Evolutionary conservation across 2,329 filamentous ascomycete genomes (phyloP).

Genomic region (Apiospora marii): DNA sequence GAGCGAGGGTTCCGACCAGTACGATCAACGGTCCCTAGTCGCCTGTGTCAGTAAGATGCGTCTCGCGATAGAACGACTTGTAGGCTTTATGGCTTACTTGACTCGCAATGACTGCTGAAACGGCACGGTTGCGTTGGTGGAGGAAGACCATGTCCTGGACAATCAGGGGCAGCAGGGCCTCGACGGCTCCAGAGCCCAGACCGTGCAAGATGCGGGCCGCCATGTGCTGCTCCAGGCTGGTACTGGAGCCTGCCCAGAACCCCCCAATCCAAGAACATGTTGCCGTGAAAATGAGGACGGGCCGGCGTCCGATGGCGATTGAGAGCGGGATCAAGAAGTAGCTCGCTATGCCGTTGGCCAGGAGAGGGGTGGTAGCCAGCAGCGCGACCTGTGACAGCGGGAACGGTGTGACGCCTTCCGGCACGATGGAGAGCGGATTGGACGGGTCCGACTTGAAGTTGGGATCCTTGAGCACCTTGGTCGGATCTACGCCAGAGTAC

Average conservation of each 20-base stretch:
- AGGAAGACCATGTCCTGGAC: constrained; percentile 50
- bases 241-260: constrained; percentile 46
- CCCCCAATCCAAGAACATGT: constrained; percentile 46
- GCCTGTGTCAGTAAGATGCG: not conserved
- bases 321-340: constrained; percentile 50
- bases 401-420: constrained; percentile 38
- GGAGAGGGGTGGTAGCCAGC: constrained; percentile 45
- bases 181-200: constrained; percentile 45
- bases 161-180: constrained; percentile 47
- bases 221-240: constrained; percentile 41
- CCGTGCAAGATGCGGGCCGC: constrained; percentile 45
- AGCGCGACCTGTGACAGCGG: constrained; percentile 42
- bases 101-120: constrained; percentile 42
- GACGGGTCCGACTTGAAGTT: constrained; percentile 37
- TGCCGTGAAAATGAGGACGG: constrained; percentile 44
- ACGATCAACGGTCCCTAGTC: constrained; percentile 24
- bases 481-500: constrained; percentile 44
- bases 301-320: constrained; percentile 46
- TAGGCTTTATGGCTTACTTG: constrained; percentile 30
- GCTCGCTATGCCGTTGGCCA: constrained; percentile 46
- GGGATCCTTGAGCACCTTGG: constrained; percentile 38
- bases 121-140: constrained; percentile 46
- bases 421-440: constrained; percentile 39
- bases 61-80: not conserved
- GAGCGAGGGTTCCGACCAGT: constrained; percentile 25